These are phyloP conservation scores for Xylaria scruposa DNA, from an alignment of 495 filamentous ascomycete species.

Conservation along the genomic window DNA sequence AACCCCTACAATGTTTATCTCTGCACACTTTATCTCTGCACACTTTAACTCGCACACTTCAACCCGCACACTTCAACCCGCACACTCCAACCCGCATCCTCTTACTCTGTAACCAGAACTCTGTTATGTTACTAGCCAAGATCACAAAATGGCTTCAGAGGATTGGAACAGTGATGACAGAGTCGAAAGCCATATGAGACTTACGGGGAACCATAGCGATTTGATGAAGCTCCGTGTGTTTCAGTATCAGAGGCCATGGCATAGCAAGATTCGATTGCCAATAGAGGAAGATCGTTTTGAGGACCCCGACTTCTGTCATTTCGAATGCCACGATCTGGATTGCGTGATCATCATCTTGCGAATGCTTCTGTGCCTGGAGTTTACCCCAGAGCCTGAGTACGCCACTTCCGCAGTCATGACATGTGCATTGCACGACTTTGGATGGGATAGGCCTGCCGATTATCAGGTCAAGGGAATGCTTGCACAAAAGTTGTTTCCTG, in stretches of 20 bases:
- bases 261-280: background rate
- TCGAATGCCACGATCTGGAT: slow-evolving; percentile 8
- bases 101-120: too few relatives aligned
- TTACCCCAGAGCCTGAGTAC: background rate
- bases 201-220: background rate
- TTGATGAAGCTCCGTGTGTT: background rate
- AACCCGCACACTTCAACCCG: too few relatives aligned
- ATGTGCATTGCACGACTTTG: background rate
- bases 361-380: background rate
- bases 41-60: too few relatives aligned
- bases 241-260: slow-evolving; percentile 7
- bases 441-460: background rate
- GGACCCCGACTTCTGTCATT: background rate
- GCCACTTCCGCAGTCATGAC: background rate
- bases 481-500: background rate
- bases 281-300: background rate
- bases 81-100: too few relatives aligned
- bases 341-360: background rate
- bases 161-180: background rate
- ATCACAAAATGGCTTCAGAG: background rate
- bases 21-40: too few relatives aligned
- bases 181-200: background rate
- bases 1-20: too few relatives aligned
- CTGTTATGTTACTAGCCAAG: too few relatives aligned
- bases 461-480: slow-evolving; percentile 8